Conservation (phyloP, 2,329 filamentous ascomycete genomes). For the Aphanoascus verrucosus region DNA sequence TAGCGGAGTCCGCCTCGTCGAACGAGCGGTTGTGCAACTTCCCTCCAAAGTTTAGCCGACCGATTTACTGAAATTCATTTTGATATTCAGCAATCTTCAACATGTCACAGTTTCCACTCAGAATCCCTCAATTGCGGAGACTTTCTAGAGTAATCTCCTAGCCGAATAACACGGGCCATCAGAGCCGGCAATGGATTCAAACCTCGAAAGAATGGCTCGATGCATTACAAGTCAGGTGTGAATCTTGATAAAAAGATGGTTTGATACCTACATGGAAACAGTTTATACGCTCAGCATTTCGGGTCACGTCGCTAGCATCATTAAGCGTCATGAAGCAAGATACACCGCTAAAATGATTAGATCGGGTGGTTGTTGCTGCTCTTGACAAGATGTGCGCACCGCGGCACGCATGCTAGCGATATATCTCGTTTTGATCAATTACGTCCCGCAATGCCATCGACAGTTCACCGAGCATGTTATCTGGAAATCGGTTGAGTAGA, state of each 20-base stretch:
- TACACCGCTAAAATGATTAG: conserved; percentile 38
- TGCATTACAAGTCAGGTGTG: too few relatives aligned
- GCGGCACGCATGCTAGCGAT: conserved; percentile 36
- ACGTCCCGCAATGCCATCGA: conserved; percentile 33
- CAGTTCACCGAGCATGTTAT: conserved; percentile 24
- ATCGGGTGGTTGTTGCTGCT: conserved; percentile 38
- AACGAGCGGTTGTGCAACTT: too few relatives aligned
- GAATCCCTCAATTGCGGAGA: too few relatives aligned
- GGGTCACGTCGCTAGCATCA: conserved; percentile 26
- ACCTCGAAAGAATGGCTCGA: too few relatives aligned
- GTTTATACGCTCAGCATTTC: background rate
- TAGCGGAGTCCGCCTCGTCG: too few relatives aligned
- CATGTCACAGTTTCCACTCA: too few relatives aligned
- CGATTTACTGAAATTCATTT: too few relatives aligned
- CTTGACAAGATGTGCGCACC: conserved; percentile 39
- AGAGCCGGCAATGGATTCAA: background rate
- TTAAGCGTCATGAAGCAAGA: conserved; percentile 39
- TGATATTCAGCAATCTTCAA: too few relatives aligned
- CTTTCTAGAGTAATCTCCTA: too few relatives aligned
- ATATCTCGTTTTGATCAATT: conserved; percentile 37
- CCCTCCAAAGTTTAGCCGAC: too few relatives aligned
- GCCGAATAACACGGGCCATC: too few relatives aligned
- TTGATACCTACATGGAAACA: background rate
- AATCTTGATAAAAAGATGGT: too few relatives aligned
- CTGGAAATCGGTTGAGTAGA: background rate